These are phyloP conservation scores for Fusarium miscanthi DNA, from an alignment of 2,329 filamentous ascomycete species.

Conservation along the genomic window DNA sequence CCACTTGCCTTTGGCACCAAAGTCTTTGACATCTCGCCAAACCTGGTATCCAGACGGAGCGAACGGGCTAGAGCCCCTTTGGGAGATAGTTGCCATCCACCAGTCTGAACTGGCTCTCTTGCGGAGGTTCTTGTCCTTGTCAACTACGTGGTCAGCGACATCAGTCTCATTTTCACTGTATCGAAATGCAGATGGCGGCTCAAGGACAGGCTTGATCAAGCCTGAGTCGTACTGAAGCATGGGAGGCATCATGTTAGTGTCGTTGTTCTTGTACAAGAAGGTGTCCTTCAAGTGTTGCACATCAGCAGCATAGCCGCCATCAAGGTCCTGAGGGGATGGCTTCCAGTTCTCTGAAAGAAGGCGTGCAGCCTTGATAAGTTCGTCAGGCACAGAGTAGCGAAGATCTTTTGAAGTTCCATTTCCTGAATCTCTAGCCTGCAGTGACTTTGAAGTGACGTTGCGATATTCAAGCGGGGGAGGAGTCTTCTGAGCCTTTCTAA, in stretches of 20 bases:
- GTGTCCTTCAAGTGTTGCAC: not conserved
- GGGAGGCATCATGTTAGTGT: not conserved
- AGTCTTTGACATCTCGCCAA: constrained; percentile 55
- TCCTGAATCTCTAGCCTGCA: not conserved
- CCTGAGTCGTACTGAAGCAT: not conserved
- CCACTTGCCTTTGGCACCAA: constrained; percentile 44
- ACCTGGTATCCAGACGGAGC: not conserved
- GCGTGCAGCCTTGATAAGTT: not conserved
- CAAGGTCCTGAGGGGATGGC: not conserved
- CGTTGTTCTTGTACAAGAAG: not conserved
- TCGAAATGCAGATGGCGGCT: not conserved
- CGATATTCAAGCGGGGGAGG: not conserved
- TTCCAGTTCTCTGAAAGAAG: constrained; percentile 1
- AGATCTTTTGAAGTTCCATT: not conserved
- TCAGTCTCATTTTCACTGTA: not conserved
- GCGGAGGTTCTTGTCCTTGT: not conserved
- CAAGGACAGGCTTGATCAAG: not conserved
- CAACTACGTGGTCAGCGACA: not conserved
- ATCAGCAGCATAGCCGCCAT: not conserved
- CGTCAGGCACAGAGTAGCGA: not conserved
- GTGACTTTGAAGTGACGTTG: not conserved
- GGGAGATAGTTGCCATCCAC: not conserved
- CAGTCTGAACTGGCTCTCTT: not conserved
- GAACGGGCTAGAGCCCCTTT: not conserved
- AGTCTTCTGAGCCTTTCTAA: not conserved